Base-by-base conservation (phyloP, 179 eudicot species). In the Beta lomatogona region DNA sequence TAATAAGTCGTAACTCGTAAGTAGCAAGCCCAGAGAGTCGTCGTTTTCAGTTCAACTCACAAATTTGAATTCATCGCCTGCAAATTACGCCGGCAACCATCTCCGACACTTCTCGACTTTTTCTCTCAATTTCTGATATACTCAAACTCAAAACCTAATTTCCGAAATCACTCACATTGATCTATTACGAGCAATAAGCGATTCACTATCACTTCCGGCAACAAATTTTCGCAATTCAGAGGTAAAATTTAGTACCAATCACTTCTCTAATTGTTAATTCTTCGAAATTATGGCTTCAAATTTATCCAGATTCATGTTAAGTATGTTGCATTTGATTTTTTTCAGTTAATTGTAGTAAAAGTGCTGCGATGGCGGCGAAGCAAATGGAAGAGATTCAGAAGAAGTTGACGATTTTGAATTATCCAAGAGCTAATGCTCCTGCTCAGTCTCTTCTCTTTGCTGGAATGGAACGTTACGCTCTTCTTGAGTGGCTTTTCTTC, bases 401-500 rank as follows among this genome's bases (percentile, higher is more conserved):
- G 92, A 96, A 94, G 79, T 76, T 96, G 85, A 85, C 89, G 53
- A 66, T 83, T 88, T 81, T 96, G 89, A 90, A 89, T 82, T 96
- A 96, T 82, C 91, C 97, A 2, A 82, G 96, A 86, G 94, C 98
- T 68, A 94, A 91, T 79, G 98, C 94, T 0, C 96, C 98, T 82
- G 92, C 98, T 76, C 99, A 96, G 86, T 96, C 99, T 66, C 91
- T 96, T 45, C 99, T 94, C 72, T 96, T 93, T 74, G 99, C 98
- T 87, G 97, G 98, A 83, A 94, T 96, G 97, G 97, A 96, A 82
- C 92, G 98, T 64, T 96, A 96, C 76, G 93, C 98, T 50, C 99
- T 96, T 81, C 99, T 96, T 73, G 98, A 96, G 84, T 96, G 98
- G 97, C 97, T 96, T 48, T 94, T 96, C 87, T 96, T 96, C 89